These are phyloP conservation scores for Auriscalpium vulgare DNA, from an alignment of 768 basidiomycete genomes.

Conservation along the genomic window DNA sequence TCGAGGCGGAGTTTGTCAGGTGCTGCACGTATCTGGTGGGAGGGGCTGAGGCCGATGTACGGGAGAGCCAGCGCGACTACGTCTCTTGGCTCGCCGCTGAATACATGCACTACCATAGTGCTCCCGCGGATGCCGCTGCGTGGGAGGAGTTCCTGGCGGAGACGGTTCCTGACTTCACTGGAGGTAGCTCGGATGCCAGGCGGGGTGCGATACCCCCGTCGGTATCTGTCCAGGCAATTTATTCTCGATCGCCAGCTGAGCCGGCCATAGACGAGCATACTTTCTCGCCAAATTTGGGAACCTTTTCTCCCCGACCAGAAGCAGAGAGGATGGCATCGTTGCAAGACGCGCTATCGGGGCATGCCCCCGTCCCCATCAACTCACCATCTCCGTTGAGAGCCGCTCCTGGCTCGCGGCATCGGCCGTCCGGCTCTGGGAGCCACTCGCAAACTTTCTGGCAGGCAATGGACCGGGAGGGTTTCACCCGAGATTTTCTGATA, in stretches of 20 bases:
- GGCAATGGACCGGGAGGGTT: constrained; percentile 52
- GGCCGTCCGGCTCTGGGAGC: constrained; percentile 8
- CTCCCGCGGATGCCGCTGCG: constrained; percentile 38
- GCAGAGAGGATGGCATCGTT: constrained; percentile 3
- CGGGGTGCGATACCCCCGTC: constrained; percentile 31
- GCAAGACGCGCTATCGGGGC: constrained; percentile 1
- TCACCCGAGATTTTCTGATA: constrained; percentile 60
- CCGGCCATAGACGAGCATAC: constrained; percentile 12
- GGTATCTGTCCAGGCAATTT: constrained; percentile 46
- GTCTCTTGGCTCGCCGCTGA: constrained; percentile 60
- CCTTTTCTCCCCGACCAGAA: constrained; percentile 18
- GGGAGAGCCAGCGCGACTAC: constrained; percentile 32
- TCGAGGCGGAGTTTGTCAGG: constrained; percentile 65
- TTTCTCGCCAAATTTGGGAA: constrained; percentile 24
- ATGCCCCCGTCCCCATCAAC: neutral
- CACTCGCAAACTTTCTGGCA: constrained; percentile 33
- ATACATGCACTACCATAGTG: constrained; percentile 53
- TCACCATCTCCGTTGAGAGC: constrained; percentile 1
- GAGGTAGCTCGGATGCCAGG: constrained; percentile 15
- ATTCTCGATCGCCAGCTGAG: constrained; percentile 39
- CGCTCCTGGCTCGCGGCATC: constrained; percentile 17
- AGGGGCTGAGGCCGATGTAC: constrained; percentile 38
- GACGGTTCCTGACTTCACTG: constrained; percentile 35
- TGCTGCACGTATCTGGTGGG: constrained; percentile 58
- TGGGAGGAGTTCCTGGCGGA: constrained; percentile 57